Conservation (phyloP, 345 rosid genomes). For the Clausena lansium region DNA sequence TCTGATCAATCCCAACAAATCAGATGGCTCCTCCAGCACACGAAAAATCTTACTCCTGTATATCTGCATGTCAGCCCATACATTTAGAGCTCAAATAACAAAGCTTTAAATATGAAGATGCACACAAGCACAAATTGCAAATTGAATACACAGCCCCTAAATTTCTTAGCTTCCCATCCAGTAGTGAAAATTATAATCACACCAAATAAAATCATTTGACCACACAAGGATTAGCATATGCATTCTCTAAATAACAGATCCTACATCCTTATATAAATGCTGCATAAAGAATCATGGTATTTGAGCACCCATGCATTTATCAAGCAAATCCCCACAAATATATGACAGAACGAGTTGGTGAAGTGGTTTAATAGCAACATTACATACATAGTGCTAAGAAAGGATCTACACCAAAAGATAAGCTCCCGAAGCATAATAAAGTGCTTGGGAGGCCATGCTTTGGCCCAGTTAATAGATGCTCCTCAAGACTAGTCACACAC, state of each 20-base stretch:
- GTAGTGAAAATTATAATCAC: background rate
- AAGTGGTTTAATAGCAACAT: background rate
- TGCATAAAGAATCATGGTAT: background rate
- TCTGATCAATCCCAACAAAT: slow-evolving; percentile 59
- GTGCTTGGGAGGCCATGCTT: slow-evolving; percentile 6
- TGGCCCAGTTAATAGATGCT: slow-evolving; percentile 2
- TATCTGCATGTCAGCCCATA: slow-evolving; percentile 33
- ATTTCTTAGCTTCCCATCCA: slow-evolving; percentile 5
- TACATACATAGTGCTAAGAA: background rate
- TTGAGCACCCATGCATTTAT: background rate
- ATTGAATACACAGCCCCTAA: background rate
- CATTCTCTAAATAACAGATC: background rate
- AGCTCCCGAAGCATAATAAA: background rate
- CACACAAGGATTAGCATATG: background rate
- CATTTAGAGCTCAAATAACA: slow-evolving; percentile 13
- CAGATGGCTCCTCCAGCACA: slow-evolving; percentile 48
- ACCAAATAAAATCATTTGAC: no score
- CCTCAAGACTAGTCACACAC: background rate
- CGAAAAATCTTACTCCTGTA: slow-evolving; percentile 45
- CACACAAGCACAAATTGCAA: background rate
- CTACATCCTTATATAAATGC: background rate
- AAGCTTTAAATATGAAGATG: background rate
- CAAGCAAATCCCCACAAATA: background rate
- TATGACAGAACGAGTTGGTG: background rate
- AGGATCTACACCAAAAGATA: background rate